Evolutionary conservation across 768 basidiomycete species (phyloP).

Genomic region (Neoboletus magnificus): DNA sequence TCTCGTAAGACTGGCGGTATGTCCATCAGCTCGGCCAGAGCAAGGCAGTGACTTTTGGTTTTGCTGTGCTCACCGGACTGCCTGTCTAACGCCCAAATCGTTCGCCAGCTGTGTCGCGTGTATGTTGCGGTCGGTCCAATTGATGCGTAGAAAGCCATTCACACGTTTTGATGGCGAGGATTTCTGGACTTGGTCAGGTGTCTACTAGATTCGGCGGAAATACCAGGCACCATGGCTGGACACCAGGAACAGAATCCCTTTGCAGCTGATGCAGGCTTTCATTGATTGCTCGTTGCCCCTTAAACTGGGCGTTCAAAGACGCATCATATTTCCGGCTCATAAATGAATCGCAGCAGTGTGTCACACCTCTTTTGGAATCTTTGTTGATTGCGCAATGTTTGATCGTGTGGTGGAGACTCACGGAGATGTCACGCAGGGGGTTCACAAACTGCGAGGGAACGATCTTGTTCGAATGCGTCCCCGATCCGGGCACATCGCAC

Average conservation of each 20-base stretch:
- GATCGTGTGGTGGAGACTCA: not conserved
- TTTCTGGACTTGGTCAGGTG: not conserved
- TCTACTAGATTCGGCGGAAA: not conserved
- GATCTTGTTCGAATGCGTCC: not conserved
- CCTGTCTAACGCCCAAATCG: not conserved
- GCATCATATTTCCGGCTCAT: not conserved
- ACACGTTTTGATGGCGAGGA: conserved; percentile 1
- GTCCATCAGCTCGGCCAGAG: not conserved
- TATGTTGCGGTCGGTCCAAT: not conserved
- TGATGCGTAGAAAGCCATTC: not conserved
- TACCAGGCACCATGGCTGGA: not conserved
- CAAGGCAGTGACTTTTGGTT: not conserved
- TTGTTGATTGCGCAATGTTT: not conserved
- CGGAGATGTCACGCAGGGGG: not conserved
- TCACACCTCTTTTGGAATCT: not conserved
- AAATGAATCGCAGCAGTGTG: not conserved
- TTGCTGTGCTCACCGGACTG: not conserved
- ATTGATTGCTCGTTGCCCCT: not conserved
- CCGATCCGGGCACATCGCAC: not conserved
- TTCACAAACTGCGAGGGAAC: not conserved
- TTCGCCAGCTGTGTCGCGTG: not conserved
- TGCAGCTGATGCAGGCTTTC: not conserved
- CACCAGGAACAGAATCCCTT: not conserved
- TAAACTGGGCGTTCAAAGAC: not conserved
- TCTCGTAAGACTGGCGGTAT: not conserved